Evolutionary conservation across 2,329 filamentous ascomycete genomes (phyloP).

Genomic region (Sclerotiophoma versabilis): DNA sequence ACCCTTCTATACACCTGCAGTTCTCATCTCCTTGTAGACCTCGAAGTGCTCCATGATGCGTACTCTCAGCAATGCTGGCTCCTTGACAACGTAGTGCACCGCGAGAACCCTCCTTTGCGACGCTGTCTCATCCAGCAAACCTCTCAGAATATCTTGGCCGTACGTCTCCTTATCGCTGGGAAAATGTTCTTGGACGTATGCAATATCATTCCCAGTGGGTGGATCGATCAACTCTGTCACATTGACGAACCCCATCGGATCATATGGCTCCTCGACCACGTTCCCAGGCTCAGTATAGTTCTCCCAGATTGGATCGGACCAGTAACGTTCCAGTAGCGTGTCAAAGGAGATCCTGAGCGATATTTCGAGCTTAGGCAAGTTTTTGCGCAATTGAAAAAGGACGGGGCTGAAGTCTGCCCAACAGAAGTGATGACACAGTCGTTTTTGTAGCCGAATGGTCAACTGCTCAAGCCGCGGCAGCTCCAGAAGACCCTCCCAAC

Average conservation of each 20-base stretch:
- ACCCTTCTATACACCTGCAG: neutral
- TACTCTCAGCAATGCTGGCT: conserved; percentile 30
- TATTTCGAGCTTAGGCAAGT: conserved; percentile 10
- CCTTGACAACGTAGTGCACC: conserved; percentile 30
- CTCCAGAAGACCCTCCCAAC: conserved; percentile 18
- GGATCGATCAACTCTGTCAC: conserved; percentile 16
- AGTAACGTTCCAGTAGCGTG: conserved; percentile 11
- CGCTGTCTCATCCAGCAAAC: conserved; percentile 21
- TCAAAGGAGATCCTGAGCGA: conserved; percentile 24
- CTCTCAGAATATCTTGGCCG: conserved; percentile 2
- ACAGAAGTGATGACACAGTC: neutral
- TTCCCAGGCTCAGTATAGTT: conserved; percentile 1
- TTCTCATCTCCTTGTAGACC: conserved; percentile 10
- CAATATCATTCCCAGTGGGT: conserved; percentile 18
- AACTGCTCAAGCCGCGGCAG: conserved; percentile 19
- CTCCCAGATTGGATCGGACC: conserved; percentile 13
- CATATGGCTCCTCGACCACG: conserved; percentile 4
- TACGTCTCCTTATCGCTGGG: neutral
- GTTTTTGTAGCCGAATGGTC: conserved; percentile 21
- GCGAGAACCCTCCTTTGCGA: conserved; percentile 23
- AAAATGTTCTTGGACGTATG: conserved; percentile 20
- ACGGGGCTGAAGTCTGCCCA: conserved; percentile 25
- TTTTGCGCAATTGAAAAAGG: conserved; percentile 17
- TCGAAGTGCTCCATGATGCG: conserved; percentile 28
- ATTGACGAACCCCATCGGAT: conserved; percentile 21